Conservation (phyloP, 768 basidiomycete species). For the Xanthoconium stramineum region DNA sequence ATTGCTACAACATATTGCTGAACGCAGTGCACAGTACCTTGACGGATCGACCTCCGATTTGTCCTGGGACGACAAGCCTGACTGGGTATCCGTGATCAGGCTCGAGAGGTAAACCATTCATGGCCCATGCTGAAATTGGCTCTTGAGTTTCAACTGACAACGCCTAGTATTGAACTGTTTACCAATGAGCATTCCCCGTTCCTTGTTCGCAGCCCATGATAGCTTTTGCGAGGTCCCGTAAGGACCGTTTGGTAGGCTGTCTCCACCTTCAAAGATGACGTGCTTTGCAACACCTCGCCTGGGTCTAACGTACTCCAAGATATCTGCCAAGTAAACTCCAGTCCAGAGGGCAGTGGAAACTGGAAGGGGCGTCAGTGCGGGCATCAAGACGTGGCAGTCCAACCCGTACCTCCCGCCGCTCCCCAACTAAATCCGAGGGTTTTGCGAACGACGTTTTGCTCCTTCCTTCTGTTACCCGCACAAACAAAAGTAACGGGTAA, state of each 20-base stretch:
- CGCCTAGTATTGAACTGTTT: not conserved
- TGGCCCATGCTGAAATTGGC: constrained; percentile 40
- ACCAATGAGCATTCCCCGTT: constrained; percentile 50
- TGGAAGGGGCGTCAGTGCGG: constrained; percentile 11
- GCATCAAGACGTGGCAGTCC: not conserved
- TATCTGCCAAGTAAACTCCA: constrained; percentile 54
- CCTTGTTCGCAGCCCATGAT: constrained; percentile 42
- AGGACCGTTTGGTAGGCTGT: constrained; percentile 54
- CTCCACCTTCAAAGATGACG: constrained; percentile 59
- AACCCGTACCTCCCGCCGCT: constrained; percentile 36
- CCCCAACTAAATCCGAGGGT: constrained; percentile 58
- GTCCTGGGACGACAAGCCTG: constrained; percentile 59
- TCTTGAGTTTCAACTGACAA: not conserved
- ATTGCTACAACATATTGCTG: not conserved
- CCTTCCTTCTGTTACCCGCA: constrained; percentile 63
- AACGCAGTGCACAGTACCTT: constrained; percentile 19
- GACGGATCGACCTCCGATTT: constrained; percentile 61
- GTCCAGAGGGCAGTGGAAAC: constrained; percentile 57
- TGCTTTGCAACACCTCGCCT: constrained; percentile 37
- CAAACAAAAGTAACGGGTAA: constrained; percentile 61
- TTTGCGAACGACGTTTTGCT: constrained; percentile 60
- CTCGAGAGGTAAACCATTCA: constrained; percentile 57
- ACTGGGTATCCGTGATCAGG: constrained; percentile 67
- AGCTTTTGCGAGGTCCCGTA: constrained; percentile 54
- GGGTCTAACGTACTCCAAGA: constrained; percentile 47